Evolutionary conservation across 257 asterid species (phyloP).

Genomic region (Fraxinus cuspidata): DNA sequence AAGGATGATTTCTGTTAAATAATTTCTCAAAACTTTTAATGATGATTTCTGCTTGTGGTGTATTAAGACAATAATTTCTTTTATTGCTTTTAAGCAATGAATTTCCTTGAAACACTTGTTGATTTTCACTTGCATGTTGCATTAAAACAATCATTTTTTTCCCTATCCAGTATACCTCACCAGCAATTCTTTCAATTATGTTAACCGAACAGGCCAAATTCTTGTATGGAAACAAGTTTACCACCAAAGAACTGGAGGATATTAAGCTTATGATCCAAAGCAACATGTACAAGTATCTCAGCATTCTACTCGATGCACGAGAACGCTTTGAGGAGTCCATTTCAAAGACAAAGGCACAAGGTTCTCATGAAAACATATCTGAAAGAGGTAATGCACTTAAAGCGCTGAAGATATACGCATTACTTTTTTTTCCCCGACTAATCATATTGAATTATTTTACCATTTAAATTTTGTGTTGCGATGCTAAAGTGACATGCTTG

Average conservation of each 20-base stretch:
- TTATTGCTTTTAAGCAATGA: neutral
- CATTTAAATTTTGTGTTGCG: neutral
- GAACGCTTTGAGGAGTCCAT: conserved; percentile 89
- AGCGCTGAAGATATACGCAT: conserved; percentile 1
- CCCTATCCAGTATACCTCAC: neutral
- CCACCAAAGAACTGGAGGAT: conserved; percentile 74
- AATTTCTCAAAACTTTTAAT: neutral
- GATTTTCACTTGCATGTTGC: neutral
- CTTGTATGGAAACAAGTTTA: conserved; percentile 78
- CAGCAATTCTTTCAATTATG: neutral
- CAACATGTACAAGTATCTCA: conserved; percentile 84
- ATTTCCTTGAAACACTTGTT: neutral
- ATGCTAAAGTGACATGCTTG: neutral
- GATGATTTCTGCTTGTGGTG: neutral
- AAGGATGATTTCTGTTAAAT: neutral
- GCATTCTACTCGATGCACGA: conserved; percentile 90
- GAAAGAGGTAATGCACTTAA: conserved; percentile 38
- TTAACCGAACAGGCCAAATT: conserved; percentile 64
- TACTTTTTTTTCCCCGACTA: conserved; percentile 4
- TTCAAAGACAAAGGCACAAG: conserved; percentile 32
- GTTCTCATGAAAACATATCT: conserved; percentile 35
- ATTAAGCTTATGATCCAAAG: conserved; percentile 96
- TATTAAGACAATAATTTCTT: neutral
- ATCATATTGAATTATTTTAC: neutral
- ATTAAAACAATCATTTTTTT: neutral